phyloP scores from a whole-genome alignment of 805 yeast species.

The Kockiozyma suomiensis region DNA sequence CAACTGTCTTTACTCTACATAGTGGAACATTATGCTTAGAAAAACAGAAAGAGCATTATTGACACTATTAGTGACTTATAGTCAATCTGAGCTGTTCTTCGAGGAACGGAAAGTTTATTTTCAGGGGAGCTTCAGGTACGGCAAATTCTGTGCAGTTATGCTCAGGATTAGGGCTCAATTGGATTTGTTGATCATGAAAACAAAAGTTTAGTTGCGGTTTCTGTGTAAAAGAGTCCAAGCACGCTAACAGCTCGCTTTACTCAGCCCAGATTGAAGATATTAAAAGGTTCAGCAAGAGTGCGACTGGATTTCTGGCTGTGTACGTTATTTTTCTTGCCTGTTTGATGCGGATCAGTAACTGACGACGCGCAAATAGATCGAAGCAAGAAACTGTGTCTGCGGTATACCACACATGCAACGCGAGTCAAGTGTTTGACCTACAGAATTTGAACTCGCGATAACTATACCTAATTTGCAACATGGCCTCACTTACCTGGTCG shows the following conservation, averaged over 20 bases:
- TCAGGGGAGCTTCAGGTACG: neutral
- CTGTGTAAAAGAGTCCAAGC: neutral
- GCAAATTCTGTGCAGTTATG: neutral
- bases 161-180: neutral
- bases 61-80: no score
- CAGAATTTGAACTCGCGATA: neutral
- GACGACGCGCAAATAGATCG: neutral
- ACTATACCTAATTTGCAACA: neutral
- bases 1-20: no score
- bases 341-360: neutral
- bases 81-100: no score
- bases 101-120: neutral
- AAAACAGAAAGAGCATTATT: neutral
- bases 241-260: no score
- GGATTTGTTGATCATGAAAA: neutral
- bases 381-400: neutral
- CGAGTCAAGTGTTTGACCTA: neutral
- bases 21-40: neutral
- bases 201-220: neutral
- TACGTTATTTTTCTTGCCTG: neutral
- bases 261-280: no score
- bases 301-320: no score
- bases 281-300: no score
- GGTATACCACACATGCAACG: neutral
- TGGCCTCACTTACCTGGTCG: constrained; percentile 28